Percentiles rank a stretch among this genome's conserved stretches.
Conservation (phyloP, 2,329 filamentous ascomycete species). For the Aspergillus piperis region DNA sequence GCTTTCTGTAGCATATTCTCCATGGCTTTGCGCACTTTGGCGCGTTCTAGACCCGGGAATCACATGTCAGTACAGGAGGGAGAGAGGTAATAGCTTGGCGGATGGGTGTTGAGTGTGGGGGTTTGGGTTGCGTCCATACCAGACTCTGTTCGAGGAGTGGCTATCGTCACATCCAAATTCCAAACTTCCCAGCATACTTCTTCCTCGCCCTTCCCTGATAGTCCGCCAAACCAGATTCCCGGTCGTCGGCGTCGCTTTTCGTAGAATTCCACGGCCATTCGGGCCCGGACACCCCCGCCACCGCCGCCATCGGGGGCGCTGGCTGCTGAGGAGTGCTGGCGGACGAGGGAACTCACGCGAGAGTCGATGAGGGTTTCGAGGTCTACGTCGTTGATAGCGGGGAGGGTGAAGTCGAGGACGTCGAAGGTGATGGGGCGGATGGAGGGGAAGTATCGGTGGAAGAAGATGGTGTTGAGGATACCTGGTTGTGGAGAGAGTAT, state of each 20-base stretch:
- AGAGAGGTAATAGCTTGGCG: not conserved
- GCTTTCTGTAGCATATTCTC: conserved; percentile 84
- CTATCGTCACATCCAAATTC: conserved; percentile 91
- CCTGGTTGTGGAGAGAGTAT: conserved; percentile 53
- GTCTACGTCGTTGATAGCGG: conserved; percentile 85
- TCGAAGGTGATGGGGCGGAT: conserved; percentile 81
- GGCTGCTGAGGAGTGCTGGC: conserved; percentile 67
- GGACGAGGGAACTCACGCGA: conserved; percentile 74
- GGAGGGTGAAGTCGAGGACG: conserved; percentile 85
- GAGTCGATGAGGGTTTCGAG: conserved; percentile 93
- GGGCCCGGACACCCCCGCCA: conserved; percentile 66
- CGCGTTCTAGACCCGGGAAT: conserved; percentile 64
- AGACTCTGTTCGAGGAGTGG: conserved; percentile 82
- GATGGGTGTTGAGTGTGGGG: not conserved
- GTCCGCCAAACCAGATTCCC: conserved; percentile 65
- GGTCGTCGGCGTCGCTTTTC: conserved; percentile 85
- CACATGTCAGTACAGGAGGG: conserved; percentile 1
- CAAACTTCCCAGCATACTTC: conserved; percentile 97
- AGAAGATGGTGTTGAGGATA: conserved; percentile 96
- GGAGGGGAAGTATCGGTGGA: conserved; percentile 94
- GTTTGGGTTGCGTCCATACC: conserved; percentile 57
- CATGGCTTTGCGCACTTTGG: conserved; percentile 87
- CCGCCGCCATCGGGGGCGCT: conserved; percentile 35
- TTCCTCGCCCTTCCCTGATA: conserved; percentile 69
- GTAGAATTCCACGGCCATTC: conserved; percentile 88